These are phyloP conservation scores for Saksenaea oblongispora DNA, from an alignment of 371 early-diverging fungal genomes.

Conservation along the genomic window DNA sequence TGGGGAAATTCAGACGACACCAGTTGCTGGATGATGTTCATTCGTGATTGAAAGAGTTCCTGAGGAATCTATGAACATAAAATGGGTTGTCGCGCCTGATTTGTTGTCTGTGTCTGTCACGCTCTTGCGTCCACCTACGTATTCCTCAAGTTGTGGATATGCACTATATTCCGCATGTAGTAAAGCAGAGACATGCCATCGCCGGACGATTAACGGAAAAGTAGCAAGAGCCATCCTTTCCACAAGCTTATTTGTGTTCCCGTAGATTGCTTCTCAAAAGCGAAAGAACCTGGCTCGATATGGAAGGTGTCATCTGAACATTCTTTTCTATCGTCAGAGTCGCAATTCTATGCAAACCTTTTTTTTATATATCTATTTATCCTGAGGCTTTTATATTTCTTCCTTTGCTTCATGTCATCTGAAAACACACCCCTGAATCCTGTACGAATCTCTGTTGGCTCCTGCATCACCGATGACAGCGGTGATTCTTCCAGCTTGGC, in stretches of 20 bases:
- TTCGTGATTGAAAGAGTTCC: constrained; percentile 27
- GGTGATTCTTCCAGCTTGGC: constrained; percentile 29
- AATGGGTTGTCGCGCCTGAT: background rate
- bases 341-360: background rate
- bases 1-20: constrained; percentile 30
- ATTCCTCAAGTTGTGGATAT: constrained; percentile 19
- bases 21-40: constrained; percentile 25
- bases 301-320: constrained; percentile 1
- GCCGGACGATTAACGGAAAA: constrained; percentile 15
- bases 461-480: constrained; percentile 42
- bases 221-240: constrained; percentile 19
- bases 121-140: constrained; percentile 9
- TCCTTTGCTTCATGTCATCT: background rate
- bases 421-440: background rate
- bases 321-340: constrained; percentile 2
- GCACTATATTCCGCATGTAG: constrained; percentile 9
- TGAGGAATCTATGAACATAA: constrained; percentile 25
- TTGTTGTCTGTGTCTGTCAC: background rate
- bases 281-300: background rate
- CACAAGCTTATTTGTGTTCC: no score
- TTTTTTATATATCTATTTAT: background rate
- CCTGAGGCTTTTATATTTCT: background rate
- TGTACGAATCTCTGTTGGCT: constrained; percentile 33
- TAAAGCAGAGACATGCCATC: constrained; percentile 13
- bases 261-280: no score